A percentile compares a stretch with the other conserved stretches of the same genome.
Conservation (phyloP, 805 yeast genomes). For the Metschnikowia santaceciliae region DNA sequence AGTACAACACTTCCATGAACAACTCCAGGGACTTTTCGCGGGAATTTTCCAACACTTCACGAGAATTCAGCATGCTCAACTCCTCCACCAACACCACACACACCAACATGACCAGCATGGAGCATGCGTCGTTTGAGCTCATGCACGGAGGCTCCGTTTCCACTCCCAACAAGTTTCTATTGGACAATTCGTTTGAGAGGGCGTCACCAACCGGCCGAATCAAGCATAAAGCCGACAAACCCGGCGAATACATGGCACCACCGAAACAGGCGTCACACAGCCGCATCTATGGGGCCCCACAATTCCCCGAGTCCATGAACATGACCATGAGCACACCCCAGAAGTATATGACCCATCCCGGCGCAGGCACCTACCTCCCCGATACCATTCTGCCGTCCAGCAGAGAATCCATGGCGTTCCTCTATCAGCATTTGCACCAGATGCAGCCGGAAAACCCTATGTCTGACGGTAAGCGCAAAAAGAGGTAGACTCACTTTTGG, state of each 20-base stretch:
- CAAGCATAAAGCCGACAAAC: slow-evolving; percentile 4
- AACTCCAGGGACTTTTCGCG: slow-evolving; percentile 2
- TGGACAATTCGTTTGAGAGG: slow-evolving; percentile 38
- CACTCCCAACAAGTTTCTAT: slow-evolving; percentile 39
- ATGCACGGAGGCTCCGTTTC: slow-evolving; percentile 30
- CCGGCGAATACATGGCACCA: slow-evolving; percentile 28
- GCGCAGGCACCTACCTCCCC: not conserved
- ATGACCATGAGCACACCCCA: slow-evolving; percentile 45
- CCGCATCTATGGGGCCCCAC: slow-evolving; percentile 1
- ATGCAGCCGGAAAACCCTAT: slow-evolving; percentile 3
- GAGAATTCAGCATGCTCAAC: slow-evolving; percentile 29
- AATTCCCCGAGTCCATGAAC: slow-evolving; percentile 14
- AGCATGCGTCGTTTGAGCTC: slow-evolving; percentile 39
- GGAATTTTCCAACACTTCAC: slow-evolving; percentile 13
- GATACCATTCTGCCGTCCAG: slow-evolving; percentile 13
- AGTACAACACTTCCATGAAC: slow-evolving; percentile 18
- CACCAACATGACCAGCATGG: slow-evolving; percentile 32
- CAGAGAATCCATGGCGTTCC: slow-evolving; percentile 10
- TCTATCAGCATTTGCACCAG: slow-evolving; percentile 13
- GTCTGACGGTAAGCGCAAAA: not conserved
- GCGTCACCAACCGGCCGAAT: slow-evolving; percentile 26
- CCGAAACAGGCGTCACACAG: slow-evolving; percentile 15
- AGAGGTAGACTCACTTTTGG: not conserved
- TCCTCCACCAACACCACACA: slow-evolving; percentile 27
- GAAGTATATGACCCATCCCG: slow-evolving; percentile 14